Conservation (phyloP, 106 monocot genomes). For the Acanthochlamys bracteata region DNA sequence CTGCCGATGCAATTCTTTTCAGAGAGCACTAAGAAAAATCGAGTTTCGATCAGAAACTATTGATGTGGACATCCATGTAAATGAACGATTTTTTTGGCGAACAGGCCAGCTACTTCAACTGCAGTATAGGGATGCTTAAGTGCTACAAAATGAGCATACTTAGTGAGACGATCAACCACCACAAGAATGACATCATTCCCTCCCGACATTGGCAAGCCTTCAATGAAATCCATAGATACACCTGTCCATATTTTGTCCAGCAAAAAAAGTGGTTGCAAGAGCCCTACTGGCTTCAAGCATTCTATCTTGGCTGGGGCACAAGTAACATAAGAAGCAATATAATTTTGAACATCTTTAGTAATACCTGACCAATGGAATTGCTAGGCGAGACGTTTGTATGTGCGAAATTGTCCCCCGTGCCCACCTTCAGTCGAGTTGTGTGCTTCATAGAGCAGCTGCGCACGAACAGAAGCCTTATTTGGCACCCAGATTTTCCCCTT, state of each 20-base stretch:
- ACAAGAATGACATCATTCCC: not conserved
- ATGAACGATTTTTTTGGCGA: not conserved
- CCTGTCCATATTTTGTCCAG: slow-evolving; percentile 2
- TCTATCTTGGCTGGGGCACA: not conserved
- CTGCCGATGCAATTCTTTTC: too few species aligned
- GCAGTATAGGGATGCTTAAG: too few species aligned
- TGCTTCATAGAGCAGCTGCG: not conserved
- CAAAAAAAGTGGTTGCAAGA: slow-evolving; percentile 5
- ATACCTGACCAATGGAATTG: not conserved
- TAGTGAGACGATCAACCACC: too few species aligned
- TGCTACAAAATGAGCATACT: too few species aligned
- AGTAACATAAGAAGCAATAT: not conserved
- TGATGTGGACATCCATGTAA: not conserved
- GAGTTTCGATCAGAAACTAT: too few species aligned
- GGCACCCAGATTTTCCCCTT: not conserved
- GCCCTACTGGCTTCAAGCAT: not conserved
- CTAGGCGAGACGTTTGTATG: not conserved
- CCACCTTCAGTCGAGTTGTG: not conserved
- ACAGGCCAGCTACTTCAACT: not conserved
- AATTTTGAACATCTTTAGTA: not conserved
- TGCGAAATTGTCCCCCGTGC: not conserved
- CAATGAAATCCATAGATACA: slow-evolving; percentile 12
- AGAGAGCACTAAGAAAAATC: too few species aligned
- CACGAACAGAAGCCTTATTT: not conserved
- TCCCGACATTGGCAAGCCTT: not conserved